phyloP scores from a whole-genome alignment of 2,329 filamentous ascomycete species.

The Neopestalotiopsis rosae region DNA sequence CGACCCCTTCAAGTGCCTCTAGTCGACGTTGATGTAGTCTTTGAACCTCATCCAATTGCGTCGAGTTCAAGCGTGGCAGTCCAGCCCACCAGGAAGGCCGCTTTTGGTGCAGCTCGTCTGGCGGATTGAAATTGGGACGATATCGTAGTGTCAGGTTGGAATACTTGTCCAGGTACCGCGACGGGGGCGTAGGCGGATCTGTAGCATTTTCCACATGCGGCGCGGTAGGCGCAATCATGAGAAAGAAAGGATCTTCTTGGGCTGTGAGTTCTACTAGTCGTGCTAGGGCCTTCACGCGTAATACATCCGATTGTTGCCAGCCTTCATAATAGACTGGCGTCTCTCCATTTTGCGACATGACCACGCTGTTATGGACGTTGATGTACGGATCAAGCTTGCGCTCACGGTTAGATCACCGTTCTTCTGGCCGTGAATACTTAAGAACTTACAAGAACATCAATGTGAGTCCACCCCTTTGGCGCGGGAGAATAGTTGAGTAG shows the following conservation, averaged over 20 bases:
- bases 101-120: constrained; percentile 2
- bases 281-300: neutral
- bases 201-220: neutral
- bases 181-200: neutral
- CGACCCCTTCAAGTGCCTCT: constrained; percentile 46
- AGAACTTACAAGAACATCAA: constrained; percentile 8
- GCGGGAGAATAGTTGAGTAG: neutral
- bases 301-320: constrained; percentile 46
- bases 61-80: constrained; percentile 27
- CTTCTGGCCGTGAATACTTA: neutral
- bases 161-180: neutral
- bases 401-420: neutral
- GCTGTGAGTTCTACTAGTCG: neutral
- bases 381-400: constrained; percentile 14
- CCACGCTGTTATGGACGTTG: constrained; percentile 9
- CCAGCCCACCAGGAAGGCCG: constrained; percentile 34
- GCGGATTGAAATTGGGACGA: constrained; percentile 10
- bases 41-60: constrained; percentile 52
- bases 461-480: constrained; percentile 18
- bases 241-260: constrained; percentile 8
- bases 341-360: constrained; percentile 13
- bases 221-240: constrained; percentile 16
- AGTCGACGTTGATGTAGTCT: constrained; percentile 52
- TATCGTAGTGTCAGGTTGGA: neutral
- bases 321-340: constrained; percentile 23